Evolutionary conservation across 805 yeast genomes (phyloP), one percentile per base, ranked within the genome.

Genomic region (Myxozyma lipomycoides): DNA sequence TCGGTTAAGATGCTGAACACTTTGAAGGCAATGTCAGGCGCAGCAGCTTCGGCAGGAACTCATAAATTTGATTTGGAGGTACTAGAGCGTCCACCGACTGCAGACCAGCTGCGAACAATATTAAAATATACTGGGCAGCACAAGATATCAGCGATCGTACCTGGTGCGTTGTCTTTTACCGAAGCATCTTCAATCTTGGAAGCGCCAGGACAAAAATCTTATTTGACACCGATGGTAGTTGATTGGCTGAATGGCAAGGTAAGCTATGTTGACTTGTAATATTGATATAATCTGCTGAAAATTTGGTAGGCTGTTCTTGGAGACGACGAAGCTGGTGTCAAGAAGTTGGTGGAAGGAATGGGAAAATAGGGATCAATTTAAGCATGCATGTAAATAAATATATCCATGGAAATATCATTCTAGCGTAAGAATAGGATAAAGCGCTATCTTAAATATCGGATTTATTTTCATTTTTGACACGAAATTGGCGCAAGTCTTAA

Each of bases 61-160:
- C 50, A 56, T n/a, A 35, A 59, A 9, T 55, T 64, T 44, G 71
- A 68, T 51, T 64, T 70, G 4, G 70, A 67, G 21, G 61, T 60
- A 26, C 53, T 67, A 18, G 68, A 67, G 45, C 66, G 62, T 43
- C 56, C 66, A 2, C 61, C 69, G 40, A 61, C 62, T 6, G 41
- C 34, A 18, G 62, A 59, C 26, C 62, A 59, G 48, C 52, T 59
- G 35, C 44, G 50, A 40, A 56, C 62, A 6, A 49, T 59, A 15
- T 42, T 51, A 21, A 44, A 49, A 18, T 59, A 59, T 42, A 43
- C 50, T 17, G 59, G 58, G 18, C 45, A 46, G 28, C 39, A 35
- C 30, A 50, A 49, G 40, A 37, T 50, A 24, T 46, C 49, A 15
- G 30, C 52, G 15, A 53, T 53, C 34, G 58, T 53, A 7, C 58